phyloP scores from a whole-genome alignment of 2,329 filamentous ascomycete species.

The Aureobasidium mangrovei region DNA sequence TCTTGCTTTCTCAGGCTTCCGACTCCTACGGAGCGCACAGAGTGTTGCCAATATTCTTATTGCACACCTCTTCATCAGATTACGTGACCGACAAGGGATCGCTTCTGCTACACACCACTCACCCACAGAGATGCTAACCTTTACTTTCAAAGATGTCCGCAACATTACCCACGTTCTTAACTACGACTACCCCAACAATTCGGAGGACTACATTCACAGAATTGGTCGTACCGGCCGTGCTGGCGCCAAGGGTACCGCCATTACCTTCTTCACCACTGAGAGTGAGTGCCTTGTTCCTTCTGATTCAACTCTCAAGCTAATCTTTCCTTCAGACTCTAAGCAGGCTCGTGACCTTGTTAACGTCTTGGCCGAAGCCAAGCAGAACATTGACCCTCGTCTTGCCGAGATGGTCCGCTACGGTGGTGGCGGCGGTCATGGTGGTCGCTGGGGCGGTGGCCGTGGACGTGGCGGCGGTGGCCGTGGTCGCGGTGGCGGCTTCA shows the following conservation, averaged over 20 bases:
- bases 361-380: slow-evolving; percentile 92
- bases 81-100: slow-evolving; percentile 46
- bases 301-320: slow-evolving; percentile 24
- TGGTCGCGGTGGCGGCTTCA: slow-evolving; percentile 30
- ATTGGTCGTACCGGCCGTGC: slow-evolving; percentile 61
- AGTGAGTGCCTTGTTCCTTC: slow-evolving; percentile 57
- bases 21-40: slow-evolving; percentile 29
- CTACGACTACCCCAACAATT: slow-evolving; percentile 99
- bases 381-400: slow-evolving; percentile 92
- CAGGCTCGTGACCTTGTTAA: slow-evolving; percentile 88
- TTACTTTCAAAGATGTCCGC: slow-evolving; percentile 77
- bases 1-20: slow-evolving; percentile 16
- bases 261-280: slow-evolving; percentile 98
- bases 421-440: slow-evolving; percentile 68
- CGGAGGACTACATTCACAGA: slow-evolving; percentile 61
- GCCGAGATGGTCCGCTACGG: slow-evolving; percentile 92
- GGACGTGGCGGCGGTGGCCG: slow-evolving; percentile 37
- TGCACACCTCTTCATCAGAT: slow-evolving; percentile 27
- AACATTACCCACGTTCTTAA: slow-evolving; percentile 99
- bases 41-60: slow-evolving; percentile 30
- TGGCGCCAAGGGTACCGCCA: slow-evolving; percentile 88
- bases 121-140: slow-evolving; percentile 62
- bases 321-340: slow-evolving; percentile 37
- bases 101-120: slow-evolving; percentile 35
- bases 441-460: slow-evolving; percentile 54